These are phyloP conservation scores for Bipolaris zeicola DNA, from an alignment of 2,329 filamentous ascomycete species.

Conservation along the genomic window DNA sequence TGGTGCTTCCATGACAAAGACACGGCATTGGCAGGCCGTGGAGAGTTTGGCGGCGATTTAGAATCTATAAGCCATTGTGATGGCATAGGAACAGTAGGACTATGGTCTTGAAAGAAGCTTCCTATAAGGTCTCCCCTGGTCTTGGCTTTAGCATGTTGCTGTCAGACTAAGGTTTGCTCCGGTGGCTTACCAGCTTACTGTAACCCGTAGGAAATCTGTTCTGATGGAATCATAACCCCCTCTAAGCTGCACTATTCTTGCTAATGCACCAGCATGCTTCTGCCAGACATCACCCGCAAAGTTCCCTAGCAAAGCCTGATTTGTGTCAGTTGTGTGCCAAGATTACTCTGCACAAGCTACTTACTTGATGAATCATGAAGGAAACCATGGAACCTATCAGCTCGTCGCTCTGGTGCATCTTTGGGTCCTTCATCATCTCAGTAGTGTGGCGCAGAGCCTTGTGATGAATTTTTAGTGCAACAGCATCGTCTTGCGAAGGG, in stretches of 20 bases:
- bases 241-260: constrained; percentile 29
- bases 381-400: constrained; percentile 26
- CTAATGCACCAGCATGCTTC: constrained; percentile 31
- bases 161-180: background rate
- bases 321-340: constrained; percentile 3
- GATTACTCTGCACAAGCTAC: background rate
- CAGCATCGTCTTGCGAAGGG: constrained; percentile 25
- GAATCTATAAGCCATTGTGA: constrained; percentile 27
- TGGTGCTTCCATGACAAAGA: constrained; percentile 64
- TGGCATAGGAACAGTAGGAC: constrained; percentile 32
- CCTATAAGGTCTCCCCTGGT: constrained; percentile 36
- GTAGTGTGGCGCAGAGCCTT: constrained; percentile 27
- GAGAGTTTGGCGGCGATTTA: constrained; percentile 64
- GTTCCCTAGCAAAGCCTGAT: constrained; percentile 24
- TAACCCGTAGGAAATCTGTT: constrained; percentile 33
- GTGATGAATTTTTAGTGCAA: constrained; percentile 31
- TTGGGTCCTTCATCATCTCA: constrained; percentile 28
- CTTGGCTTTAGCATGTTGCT: constrained; percentile 7
- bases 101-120: constrained; percentile 38
- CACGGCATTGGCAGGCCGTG: constrained; percentile 59
- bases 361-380: constrained; percentile 39
- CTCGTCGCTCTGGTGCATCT: constrained; percentile 29
- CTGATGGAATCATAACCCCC: constrained; percentile 33
- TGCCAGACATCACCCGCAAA: constrained; percentile 30
- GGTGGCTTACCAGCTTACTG: constrained; percentile 32